Evolutionary conservation across 1,284 basidiomycete genomes (phyloP), one percentile per base, ranked within the genome.

Genomic region (Tylopilus sp.): DNA sequence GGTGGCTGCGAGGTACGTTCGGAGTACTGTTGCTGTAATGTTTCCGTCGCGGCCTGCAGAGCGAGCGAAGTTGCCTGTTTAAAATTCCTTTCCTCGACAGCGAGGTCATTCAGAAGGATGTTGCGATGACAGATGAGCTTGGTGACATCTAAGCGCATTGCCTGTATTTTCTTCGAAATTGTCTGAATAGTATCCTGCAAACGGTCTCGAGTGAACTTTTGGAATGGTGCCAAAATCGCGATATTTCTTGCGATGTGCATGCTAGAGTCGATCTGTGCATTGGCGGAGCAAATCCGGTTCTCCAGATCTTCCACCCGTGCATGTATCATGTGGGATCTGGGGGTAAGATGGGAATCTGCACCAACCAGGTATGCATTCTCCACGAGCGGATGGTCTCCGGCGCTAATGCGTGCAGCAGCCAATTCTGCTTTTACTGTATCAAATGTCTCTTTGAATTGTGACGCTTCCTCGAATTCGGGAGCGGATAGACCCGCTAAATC

Each of bases 201-300:
- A 40, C 85, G 78, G 54, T 91, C 88, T 40, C 91, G 81, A 2
- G 92, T 94, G 6, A 84, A 73, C 46, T 81, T 81, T 62, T 88
- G 89, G 67, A 97, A 94, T 2, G 94, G 92, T 8, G 91, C 88
- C 42, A 96, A 74, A 44, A 88, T 80, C 2, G 84, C 85, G n/a
- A 96, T 76, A 61, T 94, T 94, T 37, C 87, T 82, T 17, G 88
- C 81, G 35, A 87, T 71, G 24, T 87, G 81, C 62, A 94, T 71
- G 57, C 88, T 80, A 12, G 78, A 70, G 42, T 87, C 80, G n/a
- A 96, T 79, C 51, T 81, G 78, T 0, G 73, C 64, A 58, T 84
- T 81, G n/a, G 77, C 72, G 1, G 74, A 65, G 14, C 72, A 66
- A 44, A 91, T 80, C 51, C 75, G 77, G 12, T 70, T 65, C 41